Evolutionary conservation across 768 basidiomycete species (phyloP).

Genomic region (Kondoa subrosea): DNA sequence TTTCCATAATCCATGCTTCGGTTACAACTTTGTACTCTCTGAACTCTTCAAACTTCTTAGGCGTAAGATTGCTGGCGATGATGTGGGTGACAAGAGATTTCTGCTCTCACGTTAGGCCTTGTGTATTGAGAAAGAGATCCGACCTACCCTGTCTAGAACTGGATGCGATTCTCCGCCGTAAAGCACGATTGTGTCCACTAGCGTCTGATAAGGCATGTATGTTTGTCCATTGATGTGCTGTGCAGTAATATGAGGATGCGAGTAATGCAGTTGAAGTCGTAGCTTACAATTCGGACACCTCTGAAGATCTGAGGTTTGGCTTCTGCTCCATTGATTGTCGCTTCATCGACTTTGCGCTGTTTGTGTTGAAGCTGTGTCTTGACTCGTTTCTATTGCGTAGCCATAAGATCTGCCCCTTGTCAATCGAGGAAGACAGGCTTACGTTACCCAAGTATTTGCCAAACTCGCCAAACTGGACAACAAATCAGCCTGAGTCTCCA

Average conservation of each 20-base stretch:
- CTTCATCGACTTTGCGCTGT: not conserved
- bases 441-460: no score
- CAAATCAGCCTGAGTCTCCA: not conserved
- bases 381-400: slow-evolving; percentile 3
- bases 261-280: not conserved
- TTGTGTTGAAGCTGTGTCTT: slow-evolving; percentile 7
- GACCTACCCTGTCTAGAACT: not conserved
- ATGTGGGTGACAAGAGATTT: slow-evolving; percentile 48
- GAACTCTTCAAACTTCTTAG: slow-evolving; percentile 75
- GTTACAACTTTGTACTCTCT: slow-evolving; percentile 73
- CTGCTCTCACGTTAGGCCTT: not conserved
- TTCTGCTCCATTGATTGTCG: not conserved
- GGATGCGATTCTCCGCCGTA: slow-evolving; percentile 1
- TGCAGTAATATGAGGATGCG: not conserved
- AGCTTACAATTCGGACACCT: not conserved
- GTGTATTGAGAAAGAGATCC: not conserved
- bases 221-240: slow-evolving; percentile 10
- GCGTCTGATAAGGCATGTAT: not conserved
- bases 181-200: not conserved
- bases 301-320: slow-evolving; percentile 4
- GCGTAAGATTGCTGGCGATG: slow-evolving; percentile 75
- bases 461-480: not conserved
- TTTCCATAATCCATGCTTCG: slow-evolving; percentile 76
- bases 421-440: no score
- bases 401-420: no score